Evolutionary conservation across 169 alveolate genomes (phyloP), one percentile per base, ranked within the genome.

Genomic region (Sarcocystis neurona): DNA sequence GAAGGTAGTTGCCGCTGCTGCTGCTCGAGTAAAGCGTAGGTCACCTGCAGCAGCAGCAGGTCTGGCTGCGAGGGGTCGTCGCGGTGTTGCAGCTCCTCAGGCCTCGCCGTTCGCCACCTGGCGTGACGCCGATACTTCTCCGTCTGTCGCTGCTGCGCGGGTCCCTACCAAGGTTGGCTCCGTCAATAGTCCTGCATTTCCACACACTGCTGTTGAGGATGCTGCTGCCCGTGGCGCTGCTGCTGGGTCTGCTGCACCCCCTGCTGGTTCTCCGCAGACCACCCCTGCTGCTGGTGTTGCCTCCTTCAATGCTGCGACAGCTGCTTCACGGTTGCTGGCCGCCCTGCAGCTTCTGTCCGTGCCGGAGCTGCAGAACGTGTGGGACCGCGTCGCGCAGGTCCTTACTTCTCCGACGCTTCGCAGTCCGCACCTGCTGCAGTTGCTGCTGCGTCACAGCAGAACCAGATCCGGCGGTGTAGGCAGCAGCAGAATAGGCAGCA

Each of bases 301-400:
- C 66, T 12, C 66, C 66, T 53, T 12, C 23, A 23, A 53, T 23
- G 23, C 23, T 53, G 66, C n/a, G n/a, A n/a, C n/a, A n/a, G n/a
- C n/a, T n/a, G n/a, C n/a, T n/a, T n/a, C n/a, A n/a, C n/a, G n/a
- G n/a, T n/a, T n/a, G n/a, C n/a, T 72, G 20, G 82, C 58, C 10
- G 82, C 82, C 37, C 27, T 72, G 27, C 58, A 72, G 56, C 41
- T 48, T 43, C 34, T 72, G 32, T 39, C 82, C 4, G 82, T 39
- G 30, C 82, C 82, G 2, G 82, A 72, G 34, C 82, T 72, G 2
- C 82, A 72, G 56, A n/a, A 56, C 58, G 32, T 43, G n/a, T n/a
- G n/a, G n/a, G n/a, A n/a, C n/a, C n/a, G n/a, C 82, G 82, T 72
- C 34, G 4, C 56, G 47, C 58, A 41, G 32, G 82, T 72, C 53